These are phyloP conservation scores for Colletotrichum salicis DNA, from an alignment of 2,329 filamentous ascomycete species.

Conservation along the genomic window DNA sequence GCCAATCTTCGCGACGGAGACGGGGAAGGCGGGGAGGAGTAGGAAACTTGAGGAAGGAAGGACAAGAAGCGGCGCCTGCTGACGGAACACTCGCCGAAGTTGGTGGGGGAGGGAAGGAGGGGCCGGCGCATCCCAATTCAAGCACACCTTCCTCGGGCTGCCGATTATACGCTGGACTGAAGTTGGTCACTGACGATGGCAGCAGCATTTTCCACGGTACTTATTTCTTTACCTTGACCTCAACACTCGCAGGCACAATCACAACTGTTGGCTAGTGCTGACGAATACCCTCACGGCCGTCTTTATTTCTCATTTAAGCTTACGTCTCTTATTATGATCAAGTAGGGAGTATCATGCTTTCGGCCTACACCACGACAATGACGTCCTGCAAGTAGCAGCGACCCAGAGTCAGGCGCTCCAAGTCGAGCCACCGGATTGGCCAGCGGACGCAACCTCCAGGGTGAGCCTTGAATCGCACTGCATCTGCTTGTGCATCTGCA, in stretches of 20 bases:
- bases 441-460: conserved; percentile 19
- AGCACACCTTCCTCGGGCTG: not conserved
- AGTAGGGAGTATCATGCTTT: conserved; percentile 13
- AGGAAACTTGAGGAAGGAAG: not conserved
- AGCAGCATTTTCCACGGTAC: not conserved
- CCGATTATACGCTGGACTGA: not conserved
- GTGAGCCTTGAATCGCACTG: conserved; percentile 22
- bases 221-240: not conserved
- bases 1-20: not conserved
- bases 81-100: conserved; percentile 14
- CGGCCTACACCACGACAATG: conserved; percentile 27
- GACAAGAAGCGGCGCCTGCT: conserved; percentile 5
- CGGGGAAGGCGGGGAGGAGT: not conserved
- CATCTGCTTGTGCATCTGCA: conserved; percentile 32
- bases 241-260: not conserved
- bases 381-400: conserved; percentile 34
- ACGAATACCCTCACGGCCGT: not conserved
- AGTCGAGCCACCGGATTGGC: conserved; percentile 28
- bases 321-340: not conserved
- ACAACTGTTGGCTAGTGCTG: conserved; percentile 20
- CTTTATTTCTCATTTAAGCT: conserved; percentile 6
- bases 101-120: not conserved
- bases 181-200: not conserved
- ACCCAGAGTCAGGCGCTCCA: conserved; percentile 32
- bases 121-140: conserved; percentile 3